A percentile compares a stretch with the other conserved stretches of the same genome.
These are phyloP conservation scores for Leishmania major DNA, from an alignment of 208 protist genomes.

Conservation along the genomic window DNA sequence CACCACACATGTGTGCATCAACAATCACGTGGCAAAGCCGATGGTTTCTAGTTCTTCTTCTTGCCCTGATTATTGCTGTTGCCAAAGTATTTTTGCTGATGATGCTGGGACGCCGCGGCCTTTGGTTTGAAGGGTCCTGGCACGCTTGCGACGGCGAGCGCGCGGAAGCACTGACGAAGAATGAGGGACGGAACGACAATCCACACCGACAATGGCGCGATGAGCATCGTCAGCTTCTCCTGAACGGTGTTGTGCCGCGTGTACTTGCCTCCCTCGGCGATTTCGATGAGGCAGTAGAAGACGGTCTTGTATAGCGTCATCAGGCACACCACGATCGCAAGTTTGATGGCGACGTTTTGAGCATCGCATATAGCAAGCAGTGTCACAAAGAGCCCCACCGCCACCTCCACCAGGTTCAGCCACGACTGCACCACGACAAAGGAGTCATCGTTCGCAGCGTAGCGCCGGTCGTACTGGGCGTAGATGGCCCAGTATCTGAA, in stretches of 20 bases:
- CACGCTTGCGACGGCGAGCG: conserved; percentile 21
- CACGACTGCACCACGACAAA: conserved; percentile 87
- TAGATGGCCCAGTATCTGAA: conserved; percentile 77
- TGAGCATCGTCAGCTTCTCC: conserved; percentile 57
- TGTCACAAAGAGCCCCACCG: conserved; percentile 50
- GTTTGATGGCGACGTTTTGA: conserved; percentile 35
- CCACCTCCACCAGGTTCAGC: conserved; percentile 76
- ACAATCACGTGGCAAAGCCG: not conserved
- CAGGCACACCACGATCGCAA: conserved; percentile 46
- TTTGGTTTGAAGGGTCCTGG: not conserved
- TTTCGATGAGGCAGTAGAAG: conserved; percentile 70
- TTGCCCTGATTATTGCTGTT: conserved; percentile 10
- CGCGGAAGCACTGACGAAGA: conserved; percentile 43
- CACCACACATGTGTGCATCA: not conserved
- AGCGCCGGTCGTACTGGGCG: conserved; percentile 71
- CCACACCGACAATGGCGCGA: conserved; percentile 70
- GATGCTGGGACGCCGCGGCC: not conserved
- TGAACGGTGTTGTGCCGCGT: conserved; percentile 62
- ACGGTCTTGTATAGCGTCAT: conserved; percentile 90
- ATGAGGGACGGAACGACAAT: conserved; percentile 58
- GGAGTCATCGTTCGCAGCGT: conserved; percentile 78
- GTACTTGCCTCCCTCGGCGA: conserved; percentile 62
- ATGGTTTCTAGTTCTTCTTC: conserved; percentile 8
- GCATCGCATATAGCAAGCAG: conserved; percentile 26
- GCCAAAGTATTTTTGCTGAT: not conserved